Evolutionary conservation across 2,329 filamentous ascomycete species (phyloP), one percentile per base, ranked within the genome.

Genomic region (Pseudocercospora pini-densiflorae): DNA sequence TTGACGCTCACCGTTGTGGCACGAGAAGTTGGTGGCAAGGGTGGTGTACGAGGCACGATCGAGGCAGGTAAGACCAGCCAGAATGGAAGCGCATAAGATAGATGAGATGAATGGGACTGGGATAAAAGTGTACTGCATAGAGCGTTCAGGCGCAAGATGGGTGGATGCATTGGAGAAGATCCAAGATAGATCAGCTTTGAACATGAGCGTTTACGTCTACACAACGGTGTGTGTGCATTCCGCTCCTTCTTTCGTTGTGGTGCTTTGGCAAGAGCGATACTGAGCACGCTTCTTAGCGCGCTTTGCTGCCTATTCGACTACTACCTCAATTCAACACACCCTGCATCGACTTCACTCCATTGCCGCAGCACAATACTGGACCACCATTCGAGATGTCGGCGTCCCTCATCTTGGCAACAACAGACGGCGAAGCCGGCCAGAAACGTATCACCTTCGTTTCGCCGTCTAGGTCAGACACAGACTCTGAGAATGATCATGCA

Each of bases 11-110:
- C 91, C 59, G 86, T 97, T 72, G 92, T 94, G 49, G 89, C 90
- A 64, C 87, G 94, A 70, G 93, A 97, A 79, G 90, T 97, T 58
- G 94, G 94, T 70, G 91, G 88, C 67, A 94, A 97, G 84, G 91
- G 91, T 51, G 94, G 93, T 72, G 89, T 95, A 66, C 85, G 93
- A 73, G 92, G 92, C 57, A 79, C 76, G 61, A 77, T 87, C 57
- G 83, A 85, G 61, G 73, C 71, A 29, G 71, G 68, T n/a, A 66
- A 67, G 67, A 65, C 66, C 3, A 62, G 67, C 53, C 62, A 64
- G 63, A 73, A 73, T 61, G 72, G 71, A 19, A 63, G 58, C 24
- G 59, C 62, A 7, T 68, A 45, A 45, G 54, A 31, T 53, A 27
- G 62, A 54, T 19, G 66, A 57, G 43, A 64, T 43, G 57, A 21